Evolutionary conservation across 148 eudicot species (phyloP).

Genomic region (Camellia lanceoleosa): DNA sequence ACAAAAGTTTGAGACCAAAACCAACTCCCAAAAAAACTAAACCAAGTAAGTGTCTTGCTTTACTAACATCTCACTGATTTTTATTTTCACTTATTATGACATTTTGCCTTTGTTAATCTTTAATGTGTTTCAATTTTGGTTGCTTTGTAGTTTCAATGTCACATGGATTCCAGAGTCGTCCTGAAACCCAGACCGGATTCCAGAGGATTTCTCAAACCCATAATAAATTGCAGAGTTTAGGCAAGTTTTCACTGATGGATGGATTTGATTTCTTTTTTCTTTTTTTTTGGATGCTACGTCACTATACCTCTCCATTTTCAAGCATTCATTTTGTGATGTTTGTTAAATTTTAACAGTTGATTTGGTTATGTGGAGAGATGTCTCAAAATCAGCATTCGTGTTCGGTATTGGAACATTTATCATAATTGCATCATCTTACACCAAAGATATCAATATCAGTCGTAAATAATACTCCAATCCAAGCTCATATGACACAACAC

Average conservation of each 20-base stretch:
- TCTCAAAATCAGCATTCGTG: constrained; percentile 63
- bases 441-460: constrained; percentile 63
- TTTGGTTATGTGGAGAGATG: constrained; percentile 69
- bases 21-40: constrained; percentile 35
- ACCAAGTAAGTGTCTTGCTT: constrained; percentile 27
- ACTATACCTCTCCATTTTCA: background rate
- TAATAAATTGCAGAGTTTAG: constrained; percentile 54
- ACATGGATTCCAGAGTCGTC: constrained; percentile 28
- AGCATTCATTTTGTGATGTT: constrained; percentile 1
- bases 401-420: constrained; percentile 68
- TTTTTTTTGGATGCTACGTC: background rate
- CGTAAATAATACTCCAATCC: background rate
- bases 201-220: constrained; percentile 38
- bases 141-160: constrained; percentile 20
- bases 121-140: background rate
- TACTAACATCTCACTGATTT: background rate
- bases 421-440: constrained; percentile 58
- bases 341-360: constrained; percentile 42
- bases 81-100: background rate
- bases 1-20: constrained; percentile 24
- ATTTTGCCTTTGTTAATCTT: background rate
- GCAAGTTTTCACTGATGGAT: constrained; percentile 24
- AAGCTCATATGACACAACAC: too few species aligned
- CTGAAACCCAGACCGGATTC: constrained; percentile 37
- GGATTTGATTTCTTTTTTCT: background rate